phyloP scores from a whole-genome alignment of 768 basidiomycete genomes.

The Russula sp. region DNA sequence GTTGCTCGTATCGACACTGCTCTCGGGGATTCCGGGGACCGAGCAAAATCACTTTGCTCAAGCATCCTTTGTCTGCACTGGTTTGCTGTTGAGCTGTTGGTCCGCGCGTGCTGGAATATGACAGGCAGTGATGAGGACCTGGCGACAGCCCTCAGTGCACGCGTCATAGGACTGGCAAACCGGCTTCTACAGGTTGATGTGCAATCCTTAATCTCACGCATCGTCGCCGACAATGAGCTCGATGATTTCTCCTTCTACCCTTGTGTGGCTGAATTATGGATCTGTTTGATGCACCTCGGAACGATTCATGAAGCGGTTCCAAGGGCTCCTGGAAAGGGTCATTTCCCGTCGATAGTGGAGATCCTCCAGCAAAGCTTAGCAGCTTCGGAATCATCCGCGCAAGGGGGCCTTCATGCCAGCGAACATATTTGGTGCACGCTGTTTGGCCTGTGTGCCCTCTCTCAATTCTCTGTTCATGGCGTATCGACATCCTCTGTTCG shows the following conservation, averaged over 20 bases:
- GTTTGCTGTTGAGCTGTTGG: conserved; percentile 18
- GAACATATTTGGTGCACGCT: conserved; percentile 70
- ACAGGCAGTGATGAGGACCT: conserved; percentile 5
- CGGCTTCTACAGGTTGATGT: conserved; percentile 50
- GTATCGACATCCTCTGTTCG: conserved; percentile 32
- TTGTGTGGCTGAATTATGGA: conserved; percentile 62
- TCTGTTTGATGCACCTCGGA: conserved; percentile 51
- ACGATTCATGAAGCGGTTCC: conserved; percentile 16
- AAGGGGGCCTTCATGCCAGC: conserved; percentile 36
- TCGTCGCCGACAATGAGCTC: conserved; percentile 31
- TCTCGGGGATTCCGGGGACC: neutral
- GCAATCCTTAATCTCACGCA: conserved; percentile 35
- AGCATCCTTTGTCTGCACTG: conserved; percentile 10
- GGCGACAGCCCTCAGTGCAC: neutral
- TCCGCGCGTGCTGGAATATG: conserved; percentile 4
- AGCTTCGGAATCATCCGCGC: conserved; percentile 21
- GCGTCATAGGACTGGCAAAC: neutral
- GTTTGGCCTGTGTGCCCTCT: conserved; percentile 63
- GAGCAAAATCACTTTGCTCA: neutral
- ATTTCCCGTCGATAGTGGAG: conserved; percentile 38
- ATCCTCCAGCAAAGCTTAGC: conserved; percentile 33
- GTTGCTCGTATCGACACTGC: conserved; percentile 15
- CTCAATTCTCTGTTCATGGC: conserved; percentile 66
- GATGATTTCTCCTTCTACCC: conserved; percentile 35
- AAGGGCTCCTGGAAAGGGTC: conserved; percentile 19